phyloP scores from a whole-genome alignment of 2,329 filamentous ascomycete genomes.

The Myotisia sp. region DNA sequence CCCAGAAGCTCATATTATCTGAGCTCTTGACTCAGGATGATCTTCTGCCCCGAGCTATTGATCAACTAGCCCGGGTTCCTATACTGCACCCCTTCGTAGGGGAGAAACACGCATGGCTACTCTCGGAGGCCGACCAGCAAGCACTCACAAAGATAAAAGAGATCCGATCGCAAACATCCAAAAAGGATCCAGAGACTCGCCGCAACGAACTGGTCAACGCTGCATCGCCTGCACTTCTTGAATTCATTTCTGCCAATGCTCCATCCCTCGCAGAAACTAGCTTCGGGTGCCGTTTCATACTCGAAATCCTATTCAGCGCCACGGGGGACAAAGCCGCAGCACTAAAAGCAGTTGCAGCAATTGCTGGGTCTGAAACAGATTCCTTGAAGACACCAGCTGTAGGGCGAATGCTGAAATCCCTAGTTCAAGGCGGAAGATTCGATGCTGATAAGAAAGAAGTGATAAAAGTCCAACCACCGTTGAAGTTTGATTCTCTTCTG shows the following conservation, averaged over 20 bases:
- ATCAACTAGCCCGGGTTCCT: constrained; percentile 43
- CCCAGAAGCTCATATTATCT: constrained; percentile 69
- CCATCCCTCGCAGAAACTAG: constrained; percentile 55
- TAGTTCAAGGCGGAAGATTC: constrained; percentile 79
- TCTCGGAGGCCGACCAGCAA: constrained; percentile 50
- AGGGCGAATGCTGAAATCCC: constrained; percentile 75
- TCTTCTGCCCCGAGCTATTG: constrained; percentile 29
- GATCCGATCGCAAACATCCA: constrained; percentile 71
- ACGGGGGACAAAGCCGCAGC: constrained; percentile 64
- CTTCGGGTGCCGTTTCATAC: constrained; percentile 76
- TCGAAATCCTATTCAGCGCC: constrained; percentile 64
- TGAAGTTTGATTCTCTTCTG: constrained; percentile 69
- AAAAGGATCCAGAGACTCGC: constrained; percentile 70
- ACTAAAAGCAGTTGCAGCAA: constrained; percentile 48
- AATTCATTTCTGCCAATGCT: constrained; percentile 55
- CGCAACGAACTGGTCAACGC: constrained; percentile 61
- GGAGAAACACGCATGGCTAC: constrained; percentile 46
- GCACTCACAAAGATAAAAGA: constrained; percentile 63
- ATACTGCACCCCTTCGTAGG: constrained; percentile 69
- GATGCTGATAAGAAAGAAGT: constrained; percentile 59
- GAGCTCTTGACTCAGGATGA: constrained; percentile 62
- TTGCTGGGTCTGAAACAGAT: constrained; percentile 29
- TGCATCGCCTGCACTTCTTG: constrained; percentile 60
- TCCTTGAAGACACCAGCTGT: constrained; percentile 51
- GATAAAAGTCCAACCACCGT: constrained; percentile 56